Percentiles rank a stretch among this genome's conserved stretches.
Evolutionary conservation across 805 yeast species (phyloP).

Genomic region (Lipomyces spencermartinsiae): DNA sequence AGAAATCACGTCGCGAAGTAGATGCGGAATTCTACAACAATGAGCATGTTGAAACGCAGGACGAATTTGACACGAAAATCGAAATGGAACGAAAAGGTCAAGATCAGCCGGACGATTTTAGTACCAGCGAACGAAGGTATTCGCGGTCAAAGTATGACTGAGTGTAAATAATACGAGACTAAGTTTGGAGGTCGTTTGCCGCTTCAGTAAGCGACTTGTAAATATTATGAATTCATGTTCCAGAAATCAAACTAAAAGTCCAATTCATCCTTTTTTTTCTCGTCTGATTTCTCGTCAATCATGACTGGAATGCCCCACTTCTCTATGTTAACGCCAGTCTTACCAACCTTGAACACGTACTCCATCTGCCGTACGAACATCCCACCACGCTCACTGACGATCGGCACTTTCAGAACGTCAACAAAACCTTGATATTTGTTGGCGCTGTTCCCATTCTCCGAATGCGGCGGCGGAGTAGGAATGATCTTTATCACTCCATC

Average conservation of each 20-base stretch:
- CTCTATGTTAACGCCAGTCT: slow-evolving; percentile 82
- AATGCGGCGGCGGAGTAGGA: slow-evolving; percentile 51
- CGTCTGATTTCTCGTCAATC: slow-evolving; percentile 56
- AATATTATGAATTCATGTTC: too few species aligned
- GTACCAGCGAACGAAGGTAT: slow-evolving; percentile 29
- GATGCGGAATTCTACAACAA: slow-evolving; percentile 5
- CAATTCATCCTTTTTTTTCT: slow-evolving; percentile 12
- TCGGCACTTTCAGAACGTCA: slow-evolving; percentile 74
- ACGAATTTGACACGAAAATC: slow-evolving; percentile 33
- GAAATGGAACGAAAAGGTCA: slow-evolving; percentile 37
- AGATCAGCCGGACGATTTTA: slow-evolving; percentile 38
- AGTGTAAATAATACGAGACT: not conserved
- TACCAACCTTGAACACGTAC: slow-evolving; percentile 84
- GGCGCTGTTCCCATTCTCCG: slow-evolving; percentile 10
- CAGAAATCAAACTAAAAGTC: slow-evolving; percentile 12
- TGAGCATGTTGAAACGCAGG: slow-evolving; percentile 23
- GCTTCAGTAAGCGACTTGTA: not conserved
- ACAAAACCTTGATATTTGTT: slow-evolving; percentile 70
- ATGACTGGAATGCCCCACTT: slow-evolving; percentile 99
- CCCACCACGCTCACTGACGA: slow-evolving; percentile 74
- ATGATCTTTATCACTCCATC: slow-evolving; percentile 77
- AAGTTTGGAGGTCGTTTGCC: not conserved
- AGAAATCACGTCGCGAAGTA: not conserved
- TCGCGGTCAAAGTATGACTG: slow-evolving; percentile 36
- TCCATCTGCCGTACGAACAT: slow-evolving; percentile 80